phyloP scores from a whole-genome alignment of 768 basidiomycete species.

The Floccularia luteovirens region DNA sequence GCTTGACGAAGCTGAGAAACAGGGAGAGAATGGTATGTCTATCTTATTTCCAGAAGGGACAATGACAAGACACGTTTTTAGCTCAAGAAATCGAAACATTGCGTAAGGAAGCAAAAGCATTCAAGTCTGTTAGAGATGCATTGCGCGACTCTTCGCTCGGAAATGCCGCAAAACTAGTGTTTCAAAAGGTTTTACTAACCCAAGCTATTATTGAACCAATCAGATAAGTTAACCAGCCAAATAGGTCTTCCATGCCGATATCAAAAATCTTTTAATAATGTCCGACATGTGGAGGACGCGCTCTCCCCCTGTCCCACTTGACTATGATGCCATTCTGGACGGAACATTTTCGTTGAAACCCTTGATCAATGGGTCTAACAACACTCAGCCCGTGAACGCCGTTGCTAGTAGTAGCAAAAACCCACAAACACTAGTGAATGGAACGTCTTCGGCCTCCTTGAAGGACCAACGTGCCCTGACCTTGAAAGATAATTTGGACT shows the following conservation, averaged over 20 bases:
- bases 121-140: conserved; percentile 70
- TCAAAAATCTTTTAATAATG: conserved; percentile 86
- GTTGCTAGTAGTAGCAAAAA: conserved; percentile 12
- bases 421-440: conserved; percentile 8
- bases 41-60: neutral
- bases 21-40: conserved; percentile 83
- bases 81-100: conserved; percentile 88
- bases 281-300: conserved; percentile 95
- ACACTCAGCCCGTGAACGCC: conserved; percentile 17
- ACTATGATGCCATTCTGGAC: conserved; percentile 68
- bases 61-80: conserved; percentile 18
- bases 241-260: conserved; percentile 86
- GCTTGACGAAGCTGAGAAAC: conserved; percentile 85
- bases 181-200: conserved; percentile 62
- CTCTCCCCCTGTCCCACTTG: conserved; percentile 78
- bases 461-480: conserved; percentile 80
- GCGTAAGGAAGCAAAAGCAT: conserved; percentile 84
- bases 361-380: conserved; percentile 9
- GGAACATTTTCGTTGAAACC: conserved; percentile 45
- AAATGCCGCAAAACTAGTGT: conserved; percentile 59
- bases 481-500: conserved; percentile 69
- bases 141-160: conserved; percentile 14
- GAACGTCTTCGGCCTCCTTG: conserved; percentile 28
- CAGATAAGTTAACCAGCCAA: neutral
- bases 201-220: neutral